phyloP scores from a whole-genome alignment of 75 land plant species.

The Picea sitchensis region DNA sequence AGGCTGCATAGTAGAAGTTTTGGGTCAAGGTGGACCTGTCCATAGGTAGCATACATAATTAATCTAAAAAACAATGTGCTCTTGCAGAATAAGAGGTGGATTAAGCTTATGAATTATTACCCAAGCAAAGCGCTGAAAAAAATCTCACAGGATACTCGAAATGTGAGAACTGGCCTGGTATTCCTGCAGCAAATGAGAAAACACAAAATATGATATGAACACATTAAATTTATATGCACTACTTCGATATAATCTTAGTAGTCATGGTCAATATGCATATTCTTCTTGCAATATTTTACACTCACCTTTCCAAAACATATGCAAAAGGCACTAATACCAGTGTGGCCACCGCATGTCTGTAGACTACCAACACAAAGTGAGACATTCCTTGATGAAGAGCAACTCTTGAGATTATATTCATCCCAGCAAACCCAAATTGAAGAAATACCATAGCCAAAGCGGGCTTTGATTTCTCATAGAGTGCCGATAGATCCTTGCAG shows the following conservation, averaged over 20 bases:
- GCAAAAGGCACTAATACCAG: slow-evolving; percentile 1
- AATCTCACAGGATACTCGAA: slow-evolving; percentile 26
- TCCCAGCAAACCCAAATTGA: slow-evolving; percentile 5
- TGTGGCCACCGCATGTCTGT: slow-evolving; percentile 10
- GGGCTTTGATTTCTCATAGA: slow-evolving; percentile 5
- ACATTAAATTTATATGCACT: not conserved
- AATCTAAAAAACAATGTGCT: not conserved
- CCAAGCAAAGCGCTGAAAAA: slow-evolving; percentile 58
- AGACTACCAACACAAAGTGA: slow-evolving; percentile 1
- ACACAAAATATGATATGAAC: not conserved
- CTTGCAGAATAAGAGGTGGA: not conserved
- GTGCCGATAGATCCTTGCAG: not conserved
- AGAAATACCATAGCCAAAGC: slow-evolving; percentile 3
- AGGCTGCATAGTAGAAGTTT: slow-evolving; percentile 45
- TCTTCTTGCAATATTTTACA: too few species aligned
- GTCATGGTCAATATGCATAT: too few species aligned
- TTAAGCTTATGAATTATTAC: slow-evolving; percentile 22
- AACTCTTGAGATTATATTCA: slow-evolving; percentile 7
- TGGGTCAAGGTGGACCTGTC: slow-evolving; percentile 41
- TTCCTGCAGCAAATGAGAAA: slow-evolving; percentile 41
- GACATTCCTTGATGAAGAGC: not conserved
- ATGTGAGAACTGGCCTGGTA: slow-evolving; percentile 44
- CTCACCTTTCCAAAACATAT: slow-evolving; percentile 5
- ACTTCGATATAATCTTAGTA: too few species aligned
- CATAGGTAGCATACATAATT: not conserved